These are phyloP conservation scores for Zalaria sp. DNA, from an alignment of 2,329 filamentous ascomycete species.

Conservation along the genomic window DNA sequence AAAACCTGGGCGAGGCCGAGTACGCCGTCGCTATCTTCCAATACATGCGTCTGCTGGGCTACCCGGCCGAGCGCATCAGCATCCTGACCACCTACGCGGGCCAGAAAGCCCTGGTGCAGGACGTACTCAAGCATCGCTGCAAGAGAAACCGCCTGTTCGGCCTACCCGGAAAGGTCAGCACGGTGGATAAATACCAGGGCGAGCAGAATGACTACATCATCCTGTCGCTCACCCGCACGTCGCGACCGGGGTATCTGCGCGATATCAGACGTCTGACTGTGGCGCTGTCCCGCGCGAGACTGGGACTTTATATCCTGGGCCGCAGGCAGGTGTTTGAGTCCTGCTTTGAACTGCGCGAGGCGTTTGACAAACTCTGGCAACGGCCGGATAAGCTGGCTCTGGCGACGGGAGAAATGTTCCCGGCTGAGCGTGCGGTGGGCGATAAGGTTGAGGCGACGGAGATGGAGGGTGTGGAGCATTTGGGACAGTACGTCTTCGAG, in stretches of 20 bases:
- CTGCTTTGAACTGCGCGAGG: slow-evolving; percentile 74
- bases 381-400: slow-evolving; percentile 59
- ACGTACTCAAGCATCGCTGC: slow-evolving; percentile 75
- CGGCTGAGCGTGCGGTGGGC: slow-evolving; percentile 38
- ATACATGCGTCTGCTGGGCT: slow-evolving; percentile 93
- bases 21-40: slow-evolving; percentile 92
- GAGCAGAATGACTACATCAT: slow-evolving; percentile 99
- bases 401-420: slow-evolving; percentile 76
- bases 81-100: slow-evolving; percentile 92
- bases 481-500: slow-evolving; percentile 91
- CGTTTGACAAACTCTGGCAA: slow-evolving; percentile 64
- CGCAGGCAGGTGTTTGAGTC: slow-evolving; percentile 78
- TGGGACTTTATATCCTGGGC: slow-evolving; percentile 86
- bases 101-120: slow-evolving; percentile 73
- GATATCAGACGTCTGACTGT: slow-evolving; percentile 90
- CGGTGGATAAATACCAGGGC: slow-evolving; percentile 97
- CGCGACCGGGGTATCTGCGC: slow-evolving; percentile 78
- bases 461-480: slow-evolving; percentile 86
- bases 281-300: slow-evolving; percentile 76
- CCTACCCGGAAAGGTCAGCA: slow-evolving; percentile 76
- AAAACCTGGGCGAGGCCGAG: slow-evolving; percentile 93
- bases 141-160: slow-evolving; percentile 75
- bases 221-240: slow-evolving; percentile 80
- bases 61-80: slow-evolving; percentile 68
- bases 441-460: slow-evolving; percentile 44